Conservation (phyloP, 345 rosid species). For the Populus ilicifolia region DNA sequence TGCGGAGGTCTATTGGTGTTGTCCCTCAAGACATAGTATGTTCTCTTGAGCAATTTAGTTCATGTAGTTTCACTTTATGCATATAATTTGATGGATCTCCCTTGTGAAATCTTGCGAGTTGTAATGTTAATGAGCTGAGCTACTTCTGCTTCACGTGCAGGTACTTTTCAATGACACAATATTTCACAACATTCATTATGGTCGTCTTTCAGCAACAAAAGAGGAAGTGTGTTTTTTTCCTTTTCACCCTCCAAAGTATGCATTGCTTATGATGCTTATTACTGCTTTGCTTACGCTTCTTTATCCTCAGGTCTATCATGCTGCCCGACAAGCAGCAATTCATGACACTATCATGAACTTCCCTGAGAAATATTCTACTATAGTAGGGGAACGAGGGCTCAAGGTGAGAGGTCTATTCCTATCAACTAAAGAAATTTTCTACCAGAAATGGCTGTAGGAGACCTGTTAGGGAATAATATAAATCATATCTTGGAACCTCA, state of each 20-base stretch:
- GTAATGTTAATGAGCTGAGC: slow-evolving; percentile 5
- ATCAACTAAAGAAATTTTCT: neutral
- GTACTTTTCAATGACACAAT: slow-evolving; percentile 96
- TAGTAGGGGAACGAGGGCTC: slow-evolving; percentile 97
- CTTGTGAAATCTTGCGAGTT: neutral
- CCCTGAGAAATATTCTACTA: slow-evolving; percentile 84
- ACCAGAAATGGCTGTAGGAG: neutral
- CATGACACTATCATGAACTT: slow-evolving; percentile 88
- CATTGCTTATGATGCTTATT: neutral
- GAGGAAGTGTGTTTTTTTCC: slow-evolving; percentile 55
- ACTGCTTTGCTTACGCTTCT: slow-evolving; percentile 6
- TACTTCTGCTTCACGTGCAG: slow-evolving; percentile 40
- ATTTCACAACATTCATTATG: slow-evolving; percentile 92
- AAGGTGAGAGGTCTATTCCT: slow-evolving; percentile 61
- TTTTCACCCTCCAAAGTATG: neutral
- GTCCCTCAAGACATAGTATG: slow-evolving; percentile 98
- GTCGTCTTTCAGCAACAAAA: slow-evolving; percentile 83
- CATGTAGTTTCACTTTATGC: neutral
- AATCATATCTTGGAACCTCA: too few species aligned
- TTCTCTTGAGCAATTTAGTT: slow-evolving; percentile 9
- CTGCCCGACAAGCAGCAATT: slow-evolving; percentile 91
- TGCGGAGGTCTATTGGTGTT: slow-evolving; percentile 73
- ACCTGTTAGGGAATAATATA: neutral
- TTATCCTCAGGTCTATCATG: slow-evolving; percentile 76
- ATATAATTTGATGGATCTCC: neutral